These are phyloP conservation scores for Penicillium rolfsii DNA, from an alignment of 2,329 filamentous ascomycete species.

Conservation along the genomic window DNA sequence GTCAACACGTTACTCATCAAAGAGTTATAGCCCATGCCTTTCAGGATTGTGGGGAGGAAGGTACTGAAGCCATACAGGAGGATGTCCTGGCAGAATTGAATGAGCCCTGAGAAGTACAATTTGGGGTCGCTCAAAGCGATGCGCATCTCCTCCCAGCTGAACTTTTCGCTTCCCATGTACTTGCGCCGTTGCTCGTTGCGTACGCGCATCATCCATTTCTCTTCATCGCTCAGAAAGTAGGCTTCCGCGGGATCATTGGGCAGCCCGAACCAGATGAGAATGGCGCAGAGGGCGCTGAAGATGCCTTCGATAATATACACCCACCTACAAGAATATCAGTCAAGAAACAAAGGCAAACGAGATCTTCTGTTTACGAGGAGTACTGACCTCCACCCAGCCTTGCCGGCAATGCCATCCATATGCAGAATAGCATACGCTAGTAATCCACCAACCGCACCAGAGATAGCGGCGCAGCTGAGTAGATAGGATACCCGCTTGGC, in stretches of 20 bases:
- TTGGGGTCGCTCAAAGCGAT: slow-evolving; percentile 56
- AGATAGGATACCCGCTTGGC: slow-evolving; percentile 48
- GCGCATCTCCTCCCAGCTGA: slow-evolving; percentile 56
- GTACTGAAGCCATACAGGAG: slow-evolving; percentile 62
- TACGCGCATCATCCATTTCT: slow-evolving; percentile 56
- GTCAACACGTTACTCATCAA: slow-evolving; percentile 59
- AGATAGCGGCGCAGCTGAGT: slow-evolving; percentile 45
- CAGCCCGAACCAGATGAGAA: slow-evolving; percentile 53
- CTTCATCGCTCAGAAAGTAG: slow-evolving; percentile 54
- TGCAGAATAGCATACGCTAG: slow-evolving; percentile 44
- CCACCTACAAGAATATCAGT: slow-evolving; percentile 37
- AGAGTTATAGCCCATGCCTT: slow-evolving; percentile 56
- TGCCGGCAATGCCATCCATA: slow-evolving; percentile 53
- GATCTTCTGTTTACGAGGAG: background rate
- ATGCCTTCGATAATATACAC: slow-evolving; percentile 57
- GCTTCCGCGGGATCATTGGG: slow-evolving; percentile 54
- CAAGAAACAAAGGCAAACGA: background rate
- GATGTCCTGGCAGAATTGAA: slow-evolving; percentile 58
- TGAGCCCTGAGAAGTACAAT: slow-evolving; percentile 53
- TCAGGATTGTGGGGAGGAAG: slow-evolving; percentile 61
- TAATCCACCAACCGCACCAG: slow-evolving; percentile 47
- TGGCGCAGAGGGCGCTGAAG: slow-evolving; percentile 48
- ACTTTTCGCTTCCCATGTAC: slow-evolving; percentile 57
- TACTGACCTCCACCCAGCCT: slow-evolving; percentile 52
- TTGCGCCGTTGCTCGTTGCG: slow-evolving; percentile 50